Conservation (phyloP, 331 rosid species). For the Quercus tomentella region DNA sequence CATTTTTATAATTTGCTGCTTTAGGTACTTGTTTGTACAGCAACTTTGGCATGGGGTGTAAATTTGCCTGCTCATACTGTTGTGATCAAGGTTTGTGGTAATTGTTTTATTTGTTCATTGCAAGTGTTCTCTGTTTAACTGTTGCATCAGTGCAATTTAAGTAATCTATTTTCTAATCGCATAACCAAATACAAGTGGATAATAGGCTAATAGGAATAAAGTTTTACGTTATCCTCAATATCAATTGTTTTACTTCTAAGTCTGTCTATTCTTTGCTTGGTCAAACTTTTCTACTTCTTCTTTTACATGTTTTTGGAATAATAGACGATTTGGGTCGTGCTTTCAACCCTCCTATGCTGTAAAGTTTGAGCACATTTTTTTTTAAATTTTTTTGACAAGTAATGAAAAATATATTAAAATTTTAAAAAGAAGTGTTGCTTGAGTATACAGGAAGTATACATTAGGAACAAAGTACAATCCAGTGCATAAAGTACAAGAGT, state of each 20-base stretch:
- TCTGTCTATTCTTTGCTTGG: not conserved
- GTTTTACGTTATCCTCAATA: not conserved
- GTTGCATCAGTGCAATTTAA: not conserved
- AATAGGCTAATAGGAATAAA: not conserved
- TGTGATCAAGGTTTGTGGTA: constrained; percentile 79
- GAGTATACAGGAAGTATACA: too few relatives aligned
- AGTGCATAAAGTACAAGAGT: too few relatives aligned
- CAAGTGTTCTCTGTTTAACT: not conserved
- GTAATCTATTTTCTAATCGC: not conserved
- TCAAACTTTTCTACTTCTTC: not conserved
- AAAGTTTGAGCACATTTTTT: not conserved
- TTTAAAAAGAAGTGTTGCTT: too few relatives aligned
- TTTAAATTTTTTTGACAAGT: too few relatives aligned
- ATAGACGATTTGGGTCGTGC: not conserved
- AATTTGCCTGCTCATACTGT: constrained; percentile 99
- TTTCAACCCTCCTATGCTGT: not conserved
- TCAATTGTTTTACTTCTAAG: not conserved
- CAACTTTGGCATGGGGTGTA: constrained; percentile 99
- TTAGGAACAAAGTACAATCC: too few relatives aligned
- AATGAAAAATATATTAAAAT: too few relatives aligned
- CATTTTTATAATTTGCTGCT: constrained; percentile 19
- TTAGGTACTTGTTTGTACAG: constrained; percentile 97
- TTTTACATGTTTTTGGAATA: not conserved
- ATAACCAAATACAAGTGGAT: not conserved
- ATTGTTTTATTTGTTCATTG: not conserved